Base-by-base conservation (phyloP, 768 basidiomycete species). In the Pleurotus giganteus region DNA sequence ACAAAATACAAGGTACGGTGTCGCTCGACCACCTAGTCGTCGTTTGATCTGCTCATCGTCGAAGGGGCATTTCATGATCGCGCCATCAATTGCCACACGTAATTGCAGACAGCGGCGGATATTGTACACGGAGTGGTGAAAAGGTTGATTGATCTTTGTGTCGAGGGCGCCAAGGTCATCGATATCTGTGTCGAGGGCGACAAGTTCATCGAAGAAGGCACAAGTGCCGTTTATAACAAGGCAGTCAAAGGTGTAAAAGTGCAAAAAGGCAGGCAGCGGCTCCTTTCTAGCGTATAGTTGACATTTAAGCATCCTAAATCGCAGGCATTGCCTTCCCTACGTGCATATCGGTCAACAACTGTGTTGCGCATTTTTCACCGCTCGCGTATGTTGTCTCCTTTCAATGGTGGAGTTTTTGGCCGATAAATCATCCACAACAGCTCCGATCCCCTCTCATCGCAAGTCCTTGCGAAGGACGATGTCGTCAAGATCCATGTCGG, bases 401-500 rank as follows among this genome's bases (percentile, higher is more conserved):
- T 70, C 58, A 67, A 67, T 58, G 57, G 62, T 21, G 53, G 45
- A 41, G 41, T 24, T 26, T 32, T 31, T 43, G 15, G 21, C 19
- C 3, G 47, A 19, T 24, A 15, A 12, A 36, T 24, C 46, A 60
- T n/a, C n/a, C n/a, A n/a, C 42, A 60, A 47, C 64, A 91, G 89
- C 61, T 91, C 91, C 32, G 91, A 94, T 73, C 72, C 86, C 13
- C 80, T 83, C 59, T 82, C 89, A 24, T 73, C 75, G 5, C 84
- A 86, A 69, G 80, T 70, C 47, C 80, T 95, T 60, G 83, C 82
- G 24, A 89, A 93, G 59, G 85, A 85, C 57, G 97, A 99, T 69
- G 85, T 99, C 55, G 96, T 98, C 61, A 98, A 98, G 75, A 74
- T 99, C 59, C 92, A 95, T 70, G 79, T 98, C 57, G 97, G 97